Evolutionary conservation across 2,329 filamentous ascomycete species (phyloP).

Genomic region (Scortechinia acanthostroma): DNA sequence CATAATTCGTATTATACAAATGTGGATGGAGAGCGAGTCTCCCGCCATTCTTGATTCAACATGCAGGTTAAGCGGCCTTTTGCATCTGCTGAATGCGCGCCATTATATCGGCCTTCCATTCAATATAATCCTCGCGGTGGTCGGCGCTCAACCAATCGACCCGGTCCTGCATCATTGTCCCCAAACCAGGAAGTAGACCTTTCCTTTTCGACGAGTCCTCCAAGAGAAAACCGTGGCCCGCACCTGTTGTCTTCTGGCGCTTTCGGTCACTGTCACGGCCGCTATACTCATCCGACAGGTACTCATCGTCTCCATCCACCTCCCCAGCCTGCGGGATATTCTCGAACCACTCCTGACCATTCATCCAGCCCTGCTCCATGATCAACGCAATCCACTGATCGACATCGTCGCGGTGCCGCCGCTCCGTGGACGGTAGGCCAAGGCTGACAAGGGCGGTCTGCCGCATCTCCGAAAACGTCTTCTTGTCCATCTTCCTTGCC

Average conservation of each 20-base stretch:
- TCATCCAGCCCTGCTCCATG: background rate
- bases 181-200: background rate
- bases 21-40: too few relatives aligned
- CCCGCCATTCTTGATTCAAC: too few relatives aligned
- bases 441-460: background rate
- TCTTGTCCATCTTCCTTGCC: background rate
- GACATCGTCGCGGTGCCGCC: background rate
- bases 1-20: too few relatives aligned
- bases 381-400: conserved; percentile 1
- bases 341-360: conserved; percentile 1
- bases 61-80: background rate
- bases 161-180: conserved; percentile 2
- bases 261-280: background rate
- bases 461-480: conserved; percentile 1
- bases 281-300: background rate
- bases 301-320: background rate
- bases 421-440: background rate
- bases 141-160: conserved; percentile 1
- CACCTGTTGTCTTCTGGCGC: background rate
- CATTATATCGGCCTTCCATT: conserved; percentile 1
- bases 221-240: background rate
- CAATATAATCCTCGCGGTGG: background rate
- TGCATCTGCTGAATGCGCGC: background rate
- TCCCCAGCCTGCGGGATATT: conserved; percentile 1
- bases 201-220: background rate